Percentiles rank a stretch among this genome's conserved stretches.
Conservation (phyloP, 2,329 filamentous ascomycete genomes). For the Beauveria sp. region DNA sequence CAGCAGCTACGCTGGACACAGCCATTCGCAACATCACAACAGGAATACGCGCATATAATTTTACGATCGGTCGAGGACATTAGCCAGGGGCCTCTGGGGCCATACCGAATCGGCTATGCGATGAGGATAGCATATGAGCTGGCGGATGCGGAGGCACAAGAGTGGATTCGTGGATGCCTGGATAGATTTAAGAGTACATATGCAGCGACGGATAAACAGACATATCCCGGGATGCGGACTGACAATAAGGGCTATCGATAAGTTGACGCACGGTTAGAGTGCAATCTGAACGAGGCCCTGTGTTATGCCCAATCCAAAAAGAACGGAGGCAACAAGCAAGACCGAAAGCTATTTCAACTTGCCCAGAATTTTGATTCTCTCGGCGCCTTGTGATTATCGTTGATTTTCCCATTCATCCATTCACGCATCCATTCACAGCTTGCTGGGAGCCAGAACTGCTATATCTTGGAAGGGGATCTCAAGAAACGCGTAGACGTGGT, state of each 20-base stretch:
- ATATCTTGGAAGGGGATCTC: slow-evolving; percentile 52
- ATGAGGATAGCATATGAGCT: slow-evolving; percentile 29
- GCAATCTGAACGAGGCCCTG: too few relatives aligned
- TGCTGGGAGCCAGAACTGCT: slow-evolving; percentile 22
- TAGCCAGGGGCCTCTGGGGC: slow-evolving; percentile 29
- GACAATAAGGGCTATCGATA: slow-evolving; percentile 5
- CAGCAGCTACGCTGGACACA: slow-evolving; percentile 24
- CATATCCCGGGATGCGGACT: slow-evolving; percentile 2
- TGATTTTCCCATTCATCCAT: too few relatives aligned
- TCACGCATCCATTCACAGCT: background rate
- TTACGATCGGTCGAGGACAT: slow-evolving; percentile 31
- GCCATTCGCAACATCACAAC: slow-evolving; percentile 21
- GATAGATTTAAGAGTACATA: slow-evolving; percentile 8
- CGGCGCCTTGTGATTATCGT: too few relatives aligned
- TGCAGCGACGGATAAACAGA: slow-evolving; percentile 10
- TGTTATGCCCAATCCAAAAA: too few relatives aligned
- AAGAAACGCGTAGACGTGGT: slow-evolving; percentile 61
- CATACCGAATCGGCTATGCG: slow-evolving; percentile 30
- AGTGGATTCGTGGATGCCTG: slow-evolving; percentile 6
- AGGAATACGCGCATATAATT: slow-evolving; percentile 24
- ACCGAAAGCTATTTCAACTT: too few relatives aligned
- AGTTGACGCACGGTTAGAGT: too few relatives aligned
- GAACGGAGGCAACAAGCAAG: too few relatives aligned
- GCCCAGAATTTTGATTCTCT: too few relatives aligned
- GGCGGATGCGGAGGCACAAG: slow-evolving; percentile 3